Conservation (phyloP, 495 filamentous ascomycete genomes). For the Margaritispora aquatica region DNA sequence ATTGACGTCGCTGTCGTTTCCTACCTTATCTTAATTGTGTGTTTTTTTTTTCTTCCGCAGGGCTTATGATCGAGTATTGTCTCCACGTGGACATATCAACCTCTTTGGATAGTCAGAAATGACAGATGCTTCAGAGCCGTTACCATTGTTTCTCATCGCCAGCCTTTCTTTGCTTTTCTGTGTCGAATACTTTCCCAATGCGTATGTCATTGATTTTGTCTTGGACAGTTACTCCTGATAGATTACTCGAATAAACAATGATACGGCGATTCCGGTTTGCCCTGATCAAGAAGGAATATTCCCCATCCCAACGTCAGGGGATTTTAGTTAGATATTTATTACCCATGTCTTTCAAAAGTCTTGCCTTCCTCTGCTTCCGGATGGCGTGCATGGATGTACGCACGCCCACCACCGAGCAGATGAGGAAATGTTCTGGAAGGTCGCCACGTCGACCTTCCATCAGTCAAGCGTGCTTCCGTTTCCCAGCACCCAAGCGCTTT, state of each 20-base stretch:
- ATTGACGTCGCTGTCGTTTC: too few relatives aligned
- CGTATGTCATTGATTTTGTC: background rate
- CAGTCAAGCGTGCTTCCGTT: conserved; percentile 10
- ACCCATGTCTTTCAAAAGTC: background rate
- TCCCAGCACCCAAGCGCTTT: background rate
- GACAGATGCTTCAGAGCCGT: background rate
- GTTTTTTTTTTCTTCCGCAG: background rate
- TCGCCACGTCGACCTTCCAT: conserved; percentile 2
- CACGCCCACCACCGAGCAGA: background rate
- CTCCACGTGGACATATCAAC: background rate
- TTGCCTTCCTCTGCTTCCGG: background rate
- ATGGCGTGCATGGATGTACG: background rate
- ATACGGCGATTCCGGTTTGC: conserved; percentile 12
- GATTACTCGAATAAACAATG: too few relatives aligned
- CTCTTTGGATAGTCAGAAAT: background rate
- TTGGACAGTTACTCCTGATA: too few relatives aligned
- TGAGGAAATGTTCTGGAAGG: conserved; percentile 16
- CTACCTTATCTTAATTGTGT: background rate
- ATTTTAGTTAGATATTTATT: too few relatives aligned
- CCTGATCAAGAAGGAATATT: background rate
- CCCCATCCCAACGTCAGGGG: background rate
- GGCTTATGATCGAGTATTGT: background rate
- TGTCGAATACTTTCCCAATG: background rate
- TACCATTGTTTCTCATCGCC: background rate
- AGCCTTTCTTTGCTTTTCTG: background rate